These are phyloP conservation scores for Flaveria brownii DNA, from an alignment of 129 eudicot genomes.

Conservation along the genomic window DNA sequence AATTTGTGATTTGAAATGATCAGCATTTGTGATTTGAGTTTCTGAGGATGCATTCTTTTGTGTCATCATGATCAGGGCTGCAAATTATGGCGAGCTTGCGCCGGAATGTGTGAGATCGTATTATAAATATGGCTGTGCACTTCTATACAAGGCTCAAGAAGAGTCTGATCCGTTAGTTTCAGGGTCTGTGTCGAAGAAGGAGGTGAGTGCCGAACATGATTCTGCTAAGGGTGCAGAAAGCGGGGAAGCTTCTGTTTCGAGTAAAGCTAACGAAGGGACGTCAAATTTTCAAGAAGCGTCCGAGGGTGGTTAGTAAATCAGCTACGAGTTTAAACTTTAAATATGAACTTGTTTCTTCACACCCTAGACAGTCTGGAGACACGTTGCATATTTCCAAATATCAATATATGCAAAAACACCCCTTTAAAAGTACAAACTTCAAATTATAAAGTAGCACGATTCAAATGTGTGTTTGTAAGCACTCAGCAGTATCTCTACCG, in stretches of 20 bases:
- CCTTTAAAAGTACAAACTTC: background rate
- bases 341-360: background rate
- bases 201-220: constrained; percentile 45
- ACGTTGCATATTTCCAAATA: background rate
- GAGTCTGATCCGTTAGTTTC: constrained; percentile 69
- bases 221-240: constrained; percentile 42
- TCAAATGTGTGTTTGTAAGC: background rate
- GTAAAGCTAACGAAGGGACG: constrained; percentile 43
- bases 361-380: background rate
- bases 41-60: background rate
- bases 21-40: constrained; percentile 1
- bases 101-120: constrained; percentile 82
- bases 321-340: background rate
- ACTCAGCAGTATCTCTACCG: background rate
- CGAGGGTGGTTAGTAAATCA: constrained; percentile 49
- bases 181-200: constrained; percentile 72
- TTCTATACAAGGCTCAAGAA: constrained; percentile 95
- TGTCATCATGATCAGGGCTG: constrained; percentile 55
- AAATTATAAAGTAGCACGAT: background rate
- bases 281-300: constrained; percentile 12
- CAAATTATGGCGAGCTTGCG: constrained; percentile 85
- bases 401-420: background rate
- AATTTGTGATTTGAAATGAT: background rate
- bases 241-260: constrained; percentile 54
- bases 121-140: constrained; percentile 80